phyloP scores from a whole-genome alignment of 306 rosid genomes.

The Vigna angularis region DNA sequence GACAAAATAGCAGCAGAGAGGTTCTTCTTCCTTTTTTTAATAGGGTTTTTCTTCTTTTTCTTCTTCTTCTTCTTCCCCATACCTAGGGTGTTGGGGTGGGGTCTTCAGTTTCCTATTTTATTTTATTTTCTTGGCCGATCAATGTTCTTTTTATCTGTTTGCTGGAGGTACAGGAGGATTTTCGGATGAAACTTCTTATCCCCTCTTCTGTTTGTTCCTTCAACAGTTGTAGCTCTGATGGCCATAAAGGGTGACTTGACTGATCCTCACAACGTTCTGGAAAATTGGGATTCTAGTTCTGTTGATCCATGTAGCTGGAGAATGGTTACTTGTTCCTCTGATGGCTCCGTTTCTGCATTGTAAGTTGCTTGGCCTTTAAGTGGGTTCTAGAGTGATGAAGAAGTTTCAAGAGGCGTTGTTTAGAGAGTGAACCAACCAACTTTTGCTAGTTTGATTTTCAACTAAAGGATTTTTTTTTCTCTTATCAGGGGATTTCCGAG shows the following conservation, averaged over 20 bases:
- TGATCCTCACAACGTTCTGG: conserved; percentile 96
- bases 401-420: conserved; percentile 29
- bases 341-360: conserved; percentile 91
- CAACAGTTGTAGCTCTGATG: conserved; percentile 89
- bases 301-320: conserved; percentile 99
- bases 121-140: neutral
- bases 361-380: conserved; percentile 53
- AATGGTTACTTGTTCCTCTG: conserved; percentile 91
- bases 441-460: conserved; percentile 32
- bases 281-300: conserved; percentile 90
- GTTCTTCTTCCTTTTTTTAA: conserved; percentile 23
- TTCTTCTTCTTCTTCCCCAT: conserved; percentile 25
- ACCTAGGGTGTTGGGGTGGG: neutral
- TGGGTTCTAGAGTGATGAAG: conserved; percentile 11
- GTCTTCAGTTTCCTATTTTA: neutral
- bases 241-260: conserved; percentile 69
- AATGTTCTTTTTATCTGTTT: neutral
- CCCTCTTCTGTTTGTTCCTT: conserved; percentile 30
- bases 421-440: conserved; percentile 4
- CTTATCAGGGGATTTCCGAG: conserved; percentile 88
- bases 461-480: neutral
- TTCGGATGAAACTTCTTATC: conserved; percentile 30
- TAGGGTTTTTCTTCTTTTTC: conserved; percentile 19
- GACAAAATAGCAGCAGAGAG: conserved; percentile 19
- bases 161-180: conserved; percentile 21